Conservation (phyloP, 148 eudicot species). For the Selenicereus undatus region DNA sequence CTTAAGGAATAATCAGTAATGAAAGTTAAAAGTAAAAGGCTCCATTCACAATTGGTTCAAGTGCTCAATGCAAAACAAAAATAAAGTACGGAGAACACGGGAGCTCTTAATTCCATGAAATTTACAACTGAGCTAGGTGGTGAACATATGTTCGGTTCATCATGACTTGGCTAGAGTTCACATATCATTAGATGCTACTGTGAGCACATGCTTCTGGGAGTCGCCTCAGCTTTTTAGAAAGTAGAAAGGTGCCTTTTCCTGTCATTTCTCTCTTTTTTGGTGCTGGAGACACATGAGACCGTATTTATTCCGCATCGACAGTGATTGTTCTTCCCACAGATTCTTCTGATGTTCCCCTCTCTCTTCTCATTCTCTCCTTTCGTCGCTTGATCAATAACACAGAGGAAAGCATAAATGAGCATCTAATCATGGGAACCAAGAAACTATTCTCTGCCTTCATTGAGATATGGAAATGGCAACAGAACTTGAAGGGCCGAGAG, state of each 20-base stretch:
- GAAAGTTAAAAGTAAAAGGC: slow-evolving; percentile 12
- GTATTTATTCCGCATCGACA: background rate
- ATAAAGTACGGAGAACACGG: background rate
- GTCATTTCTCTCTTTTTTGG: background rate
- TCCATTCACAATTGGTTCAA: background rate
- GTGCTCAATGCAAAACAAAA: background rate
- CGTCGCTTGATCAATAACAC: background rate
- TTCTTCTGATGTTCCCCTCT: background rate
- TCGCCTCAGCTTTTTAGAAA: background rate
- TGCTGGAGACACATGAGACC: background rate
- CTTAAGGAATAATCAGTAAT: slow-evolving; percentile 14
- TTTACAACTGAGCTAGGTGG: background rate
- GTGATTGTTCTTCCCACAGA: background rate
- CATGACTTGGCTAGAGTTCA: background rate
- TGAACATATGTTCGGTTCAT: slow-evolving; percentile 4
- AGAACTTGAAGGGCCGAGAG: background rate
- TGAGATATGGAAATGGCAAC: background rate
- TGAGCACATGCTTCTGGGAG: background rate
- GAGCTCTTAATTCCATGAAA: slow-evolving; percentile 1
- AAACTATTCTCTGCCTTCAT: background rate
- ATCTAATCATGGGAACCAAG: background rate
- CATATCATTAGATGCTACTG: background rate
- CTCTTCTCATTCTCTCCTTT: background rate
- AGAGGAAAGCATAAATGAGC: background rate
- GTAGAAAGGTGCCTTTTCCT: background rate